Percentiles rank a stretch among this genome's conserved stretches.
phyloP scores from a whole-genome alignment of 495 filamentous ascomycete species.

The Xylaria scruposa region DNA sequence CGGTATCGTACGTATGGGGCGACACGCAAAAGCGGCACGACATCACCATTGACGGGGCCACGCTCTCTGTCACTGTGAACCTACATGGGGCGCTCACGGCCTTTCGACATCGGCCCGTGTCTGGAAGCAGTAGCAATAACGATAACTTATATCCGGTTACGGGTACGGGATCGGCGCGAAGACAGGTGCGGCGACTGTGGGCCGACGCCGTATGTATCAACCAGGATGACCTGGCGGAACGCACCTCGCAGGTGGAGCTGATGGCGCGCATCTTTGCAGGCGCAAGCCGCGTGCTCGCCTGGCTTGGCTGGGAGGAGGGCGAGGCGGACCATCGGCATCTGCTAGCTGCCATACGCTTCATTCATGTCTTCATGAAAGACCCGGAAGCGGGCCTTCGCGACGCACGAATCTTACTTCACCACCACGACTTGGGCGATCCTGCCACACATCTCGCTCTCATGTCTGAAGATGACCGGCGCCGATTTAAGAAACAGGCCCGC shows the following conservation, averaged over 20 bases:
- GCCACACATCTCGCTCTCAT: background rate
- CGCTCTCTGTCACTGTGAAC: background rate
- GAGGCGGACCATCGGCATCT: background rate
- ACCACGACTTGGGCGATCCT: background rate
- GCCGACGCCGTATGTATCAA: conserved; percentile 4
- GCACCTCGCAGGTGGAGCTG: conserved; percentile 4
- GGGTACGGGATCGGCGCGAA: background rate
- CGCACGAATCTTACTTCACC: background rate
- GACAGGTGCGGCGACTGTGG: conserved; percentile 1
- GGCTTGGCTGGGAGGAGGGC: conserved; percentile 5
- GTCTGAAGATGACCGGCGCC: background rate
- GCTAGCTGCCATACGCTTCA: background rate
- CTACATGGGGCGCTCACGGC: background rate
- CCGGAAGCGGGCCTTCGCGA: background rate
- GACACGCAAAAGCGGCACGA: conserved; percentile 1
- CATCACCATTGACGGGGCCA: background rate
- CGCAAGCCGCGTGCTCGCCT: background rate
- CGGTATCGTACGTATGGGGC: background rate
- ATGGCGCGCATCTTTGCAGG: conserved; percentile 4
- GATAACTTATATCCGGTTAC: background rate
- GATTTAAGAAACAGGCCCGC: background rate
- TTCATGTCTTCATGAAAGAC: background rate
- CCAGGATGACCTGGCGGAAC: background rate
- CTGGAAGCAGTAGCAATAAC: background rate
- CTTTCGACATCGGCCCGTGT: background rate